Base-by-base conservation (phyloP, 2,329 filamentous ascomycete species). In the Ceratocystiopsis minuta region DNA sequence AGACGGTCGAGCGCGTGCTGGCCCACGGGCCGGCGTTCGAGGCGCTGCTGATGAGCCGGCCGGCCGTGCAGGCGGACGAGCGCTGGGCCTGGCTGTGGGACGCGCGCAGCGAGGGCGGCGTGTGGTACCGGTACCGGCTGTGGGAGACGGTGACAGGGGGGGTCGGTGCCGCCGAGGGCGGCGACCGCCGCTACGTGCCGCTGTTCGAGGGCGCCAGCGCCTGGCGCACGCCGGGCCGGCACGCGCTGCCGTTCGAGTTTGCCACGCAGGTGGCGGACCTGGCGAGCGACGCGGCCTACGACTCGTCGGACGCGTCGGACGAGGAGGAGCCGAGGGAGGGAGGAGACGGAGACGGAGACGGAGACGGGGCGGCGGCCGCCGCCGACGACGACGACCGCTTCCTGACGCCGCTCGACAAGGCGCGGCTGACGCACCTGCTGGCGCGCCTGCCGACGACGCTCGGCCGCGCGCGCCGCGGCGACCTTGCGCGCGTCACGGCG, bases 41-140 rank as follows among this genome's bases (percentile, higher is more conserved):
- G 59, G 86, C 87, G 6, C 65, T 93, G 2, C 68, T 98, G 7
- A 96, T 96, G 90, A 80, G 78, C 39, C 70, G 83, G 16, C 74
- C 81, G 0, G 76, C 86, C 42, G 80, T 96, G 1, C 84, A 93
- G 55, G 71, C 69, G 35, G 83, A 94, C 45, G 83, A 93, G 57
- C 86, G 80, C 49, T 96, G 88, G 77, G 81, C 86, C 0, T 98
- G 87, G 82, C 66, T 98, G 6, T 98, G 84, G 78, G 80, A 96
- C 56, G 72, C 86, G 16, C 72, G 78, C 49, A 87, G 78, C 53
- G 66, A 70, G 47, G 86, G 76, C 20, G 88, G 80, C 15, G 72
- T 92, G 15, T 98, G 87, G 71, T 96, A 96, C 58, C 77, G 90
- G 36, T 96, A 85, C 81, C 75, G 84, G 37, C 55, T 96, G 37